phyloP scores from a whole-genome alignment of 2,329 filamentous ascomycete genomes.

The Pseudohalonectria lignicola region DNA sequence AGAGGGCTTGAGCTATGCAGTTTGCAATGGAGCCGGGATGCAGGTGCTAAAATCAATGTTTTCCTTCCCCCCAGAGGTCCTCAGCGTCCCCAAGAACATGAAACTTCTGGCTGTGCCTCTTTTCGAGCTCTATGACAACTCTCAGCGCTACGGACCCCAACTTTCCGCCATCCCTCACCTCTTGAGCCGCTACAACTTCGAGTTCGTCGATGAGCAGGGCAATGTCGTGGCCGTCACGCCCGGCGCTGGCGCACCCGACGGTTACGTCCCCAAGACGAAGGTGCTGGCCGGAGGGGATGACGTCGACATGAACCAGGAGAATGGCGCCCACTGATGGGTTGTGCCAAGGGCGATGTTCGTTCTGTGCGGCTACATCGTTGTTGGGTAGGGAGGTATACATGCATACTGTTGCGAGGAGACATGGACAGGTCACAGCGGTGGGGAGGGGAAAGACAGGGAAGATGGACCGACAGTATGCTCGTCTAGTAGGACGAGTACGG shows the following conservation, averaged over 20 bases:
- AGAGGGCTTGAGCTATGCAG: no score
- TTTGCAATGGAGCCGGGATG: no score
- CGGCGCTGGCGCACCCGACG: slow-evolving; percentile 42
- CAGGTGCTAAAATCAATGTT: no score
- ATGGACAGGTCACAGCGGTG: no score
- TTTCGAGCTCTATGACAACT: slow-evolving; percentile 98
- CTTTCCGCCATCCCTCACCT: slow-evolving; percentile 93
- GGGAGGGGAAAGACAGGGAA: no score
- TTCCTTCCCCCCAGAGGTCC: slow-evolving; percentile 55
- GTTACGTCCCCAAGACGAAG: slow-evolving; percentile 51
- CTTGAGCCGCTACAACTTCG: slow-evolving; percentile 91
- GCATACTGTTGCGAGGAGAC: no score
- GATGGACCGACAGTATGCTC: no score
- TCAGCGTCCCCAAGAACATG: slow-evolving; percentile 99
- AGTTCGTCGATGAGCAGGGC: slow-evolving; percentile 90
- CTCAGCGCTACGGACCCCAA: slow-evolving; percentile 85
- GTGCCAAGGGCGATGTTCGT: background rate
- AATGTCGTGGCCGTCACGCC: slow-evolving; percentile 79
- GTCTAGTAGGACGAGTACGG: no score
- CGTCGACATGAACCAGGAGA: slow-evolving; percentile 45
- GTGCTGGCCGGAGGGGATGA: slow-evolving; percentile 54
- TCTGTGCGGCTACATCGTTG: background rate
- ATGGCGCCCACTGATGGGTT: slow-evolving; percentile 20
- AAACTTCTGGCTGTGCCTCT: slow-evolving; percentile 93
- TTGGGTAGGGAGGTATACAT: no score